Evolutionary conservation across 2,329 filamentous ascomycete species (phyloP).

Genomic region (Diaporthe citrichinensis): DNA sequence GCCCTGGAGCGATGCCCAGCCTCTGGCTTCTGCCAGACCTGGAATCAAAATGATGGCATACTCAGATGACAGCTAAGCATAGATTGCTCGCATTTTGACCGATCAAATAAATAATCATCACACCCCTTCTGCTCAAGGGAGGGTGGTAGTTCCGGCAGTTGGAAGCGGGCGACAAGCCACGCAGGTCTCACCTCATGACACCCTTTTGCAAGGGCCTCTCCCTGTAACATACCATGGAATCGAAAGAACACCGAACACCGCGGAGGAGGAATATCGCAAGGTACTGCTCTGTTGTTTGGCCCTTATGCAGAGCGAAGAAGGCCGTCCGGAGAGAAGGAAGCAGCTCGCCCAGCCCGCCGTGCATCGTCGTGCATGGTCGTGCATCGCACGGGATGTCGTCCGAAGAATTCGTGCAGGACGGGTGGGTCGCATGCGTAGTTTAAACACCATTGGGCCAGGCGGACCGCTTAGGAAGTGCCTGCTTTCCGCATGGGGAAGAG

Average conservation of each 20-base stretch:
- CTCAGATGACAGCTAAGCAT: background rate
- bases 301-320: slow-evolving; percentile 5
- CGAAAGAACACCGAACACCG: too few relatives aligned
- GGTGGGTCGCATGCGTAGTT: background rate
- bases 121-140: background rate
- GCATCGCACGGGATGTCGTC: slow-evolving; percentile 19
- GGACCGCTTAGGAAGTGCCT: background rate
- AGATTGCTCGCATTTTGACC: background rate
- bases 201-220: background rate
- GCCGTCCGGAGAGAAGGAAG: background rate
- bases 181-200: slow-evolving; percentile 1
- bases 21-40: background rate
- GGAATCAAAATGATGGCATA: background rate
- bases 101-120: background rate
- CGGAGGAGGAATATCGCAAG: background rate
- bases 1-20: background rate
- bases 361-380: background rate
- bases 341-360: background rate
- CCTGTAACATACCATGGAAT: background rate
- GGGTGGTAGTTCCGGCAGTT: slow-evolving; percentile 33
- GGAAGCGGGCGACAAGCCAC: slow-evolving; percentile 24
- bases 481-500: slow-evolving; percentile 1
- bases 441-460: background rate
- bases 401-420: slow-evolving; percentile 11
- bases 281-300: slow-evolving; percentile 12